Percentiles rank a stretch among this genome's conserved stretches.
phyloP scores from a whole-genome alignment of 768 basidiomycete species.

The Lactarius quietus region DNA sequence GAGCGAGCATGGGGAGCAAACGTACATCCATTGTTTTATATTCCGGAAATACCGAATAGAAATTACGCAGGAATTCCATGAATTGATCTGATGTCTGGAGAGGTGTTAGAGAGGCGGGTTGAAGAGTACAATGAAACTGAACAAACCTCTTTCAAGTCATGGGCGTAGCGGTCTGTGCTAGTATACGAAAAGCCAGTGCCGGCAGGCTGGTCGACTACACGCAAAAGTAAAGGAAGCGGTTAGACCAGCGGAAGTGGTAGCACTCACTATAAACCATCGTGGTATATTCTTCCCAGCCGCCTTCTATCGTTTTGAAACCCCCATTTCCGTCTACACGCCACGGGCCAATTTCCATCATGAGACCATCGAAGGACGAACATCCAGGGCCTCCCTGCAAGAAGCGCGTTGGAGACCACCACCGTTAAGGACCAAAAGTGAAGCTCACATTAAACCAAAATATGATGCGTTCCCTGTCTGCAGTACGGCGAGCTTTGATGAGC shows the following conservation, averaged over 20 bases:
- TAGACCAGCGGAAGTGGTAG: conserved; percentile 2
- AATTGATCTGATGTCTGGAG: conserved; percentile 71
- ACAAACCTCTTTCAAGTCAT: conserved; percentile 65
- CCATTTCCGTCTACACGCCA: conserved; percentile 76
- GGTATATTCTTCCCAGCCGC: conserved; percentile 97
- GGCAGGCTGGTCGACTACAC: conserved; percentile 91
- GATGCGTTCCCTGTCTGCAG: conserved; percentile 85
- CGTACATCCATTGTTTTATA: conserved; percentile 77
- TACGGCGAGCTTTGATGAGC: conserved; percentile 79
- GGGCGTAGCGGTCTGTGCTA: conserved; percentile 79
- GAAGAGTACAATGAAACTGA: conserved; percentile 2
- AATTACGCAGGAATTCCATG: conserved; percentile 80
- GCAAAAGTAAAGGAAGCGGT: conserved; percentile 1
- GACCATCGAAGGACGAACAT: conserved; percentile 94
- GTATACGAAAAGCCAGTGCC: conserved; percentile 94
- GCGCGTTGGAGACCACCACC: not conserved
- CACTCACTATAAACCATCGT: conserved; percentile 88
- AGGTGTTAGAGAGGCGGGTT: conserved; percentile 11
- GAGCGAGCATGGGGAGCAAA: conserved; percentile 21
- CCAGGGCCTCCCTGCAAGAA: conserved; percentile 82
- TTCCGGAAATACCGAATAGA: conserved; percentile 91
- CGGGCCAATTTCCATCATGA: conserved; percentile 98
- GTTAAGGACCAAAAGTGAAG: not conserved
- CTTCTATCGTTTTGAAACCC: conserved; percentile 67
- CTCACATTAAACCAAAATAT: conserved; percentile 97